These are phyloP conservation scores for Linum usitatissimum DNA, from an alignment of 345 rosid genomes.

Conservation along the genomic window DNA sequence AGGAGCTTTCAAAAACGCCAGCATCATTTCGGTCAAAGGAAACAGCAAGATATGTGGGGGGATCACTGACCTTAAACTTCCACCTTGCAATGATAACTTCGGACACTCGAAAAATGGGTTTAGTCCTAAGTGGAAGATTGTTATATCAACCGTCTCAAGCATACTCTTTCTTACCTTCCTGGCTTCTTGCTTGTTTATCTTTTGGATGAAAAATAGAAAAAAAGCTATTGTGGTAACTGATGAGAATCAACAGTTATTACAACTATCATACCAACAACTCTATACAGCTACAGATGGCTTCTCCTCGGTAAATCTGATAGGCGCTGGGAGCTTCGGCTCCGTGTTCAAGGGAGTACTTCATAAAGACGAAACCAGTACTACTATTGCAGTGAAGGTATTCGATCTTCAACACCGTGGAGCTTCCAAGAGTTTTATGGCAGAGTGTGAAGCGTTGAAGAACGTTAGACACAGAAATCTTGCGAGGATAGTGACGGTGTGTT, in stretches of 20 bases:
- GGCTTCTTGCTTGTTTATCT: not conserved
- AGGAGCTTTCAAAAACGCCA: constrained; percentile 1
- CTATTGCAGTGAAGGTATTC: constrained; percentile 9
- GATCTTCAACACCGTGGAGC: constrained; percentile 16
- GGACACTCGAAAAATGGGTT: not conserved
- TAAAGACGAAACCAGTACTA: not conserved
- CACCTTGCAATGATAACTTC: not conserved
- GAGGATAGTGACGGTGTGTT: constrained; percentile 8
- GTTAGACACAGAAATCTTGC: constrained; percentile 13
- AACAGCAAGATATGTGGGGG: not conserved
- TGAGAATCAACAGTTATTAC: not conserved
- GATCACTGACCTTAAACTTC: not conserved
- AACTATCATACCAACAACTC: constrained; percentile 5
- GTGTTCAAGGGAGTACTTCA: constrained; percentile 10
- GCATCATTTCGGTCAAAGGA: not conserved
- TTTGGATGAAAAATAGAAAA: constrained; percentile 2
- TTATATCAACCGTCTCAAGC: not conserved
- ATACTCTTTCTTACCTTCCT: not conserved
- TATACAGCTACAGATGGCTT: constrained; percentile 10
- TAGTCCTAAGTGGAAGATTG: not conserved
- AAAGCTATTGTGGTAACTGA: not conserved
- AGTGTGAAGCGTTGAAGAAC: constrained; percentile 13
- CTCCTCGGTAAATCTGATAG: constrained; percentile 6
- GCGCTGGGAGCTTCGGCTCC: constrained; percentile 16
- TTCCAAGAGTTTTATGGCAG: constrained; percentile 15